Evolutionary conservation across 345 rosid species (phyloP).

Genomic region (Ailanthus altissimus): DNA sequence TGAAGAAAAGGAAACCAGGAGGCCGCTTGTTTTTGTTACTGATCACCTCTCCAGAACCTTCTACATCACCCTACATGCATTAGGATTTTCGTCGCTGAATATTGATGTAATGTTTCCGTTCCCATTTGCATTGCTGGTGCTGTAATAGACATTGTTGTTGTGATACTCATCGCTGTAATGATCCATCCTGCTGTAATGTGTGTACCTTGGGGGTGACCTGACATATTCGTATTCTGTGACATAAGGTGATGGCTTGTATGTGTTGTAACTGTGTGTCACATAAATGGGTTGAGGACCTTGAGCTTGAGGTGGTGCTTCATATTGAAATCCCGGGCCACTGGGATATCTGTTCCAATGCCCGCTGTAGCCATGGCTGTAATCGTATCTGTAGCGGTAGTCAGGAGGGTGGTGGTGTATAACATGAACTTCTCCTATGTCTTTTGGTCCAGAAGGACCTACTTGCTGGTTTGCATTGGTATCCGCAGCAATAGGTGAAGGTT

Average conservation of each 20-base stretch:
- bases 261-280: slow-evolving; percentile 62
- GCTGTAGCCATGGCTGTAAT: slow-evolving; percentile 26
- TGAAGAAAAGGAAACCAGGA: slow-evolving; percentile 23
- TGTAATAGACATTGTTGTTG: slow-evolving; percentile 24
- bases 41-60: background rate
- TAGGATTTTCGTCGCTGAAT: slow-evolving; percentile 76
- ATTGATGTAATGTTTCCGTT: slow-evolving; percentile 58
- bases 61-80: slow-evolving; percentile 58
- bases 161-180: slow-evolving; percentile 40
- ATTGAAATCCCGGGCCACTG: slow-evolving; percentile 25
- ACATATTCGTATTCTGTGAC: slow-evolving; percentile 50
- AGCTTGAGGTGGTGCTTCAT: slow-evolving; percentile 16
- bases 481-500: slow-evolving; percentile 28
- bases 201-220: slow-evolving; percentile 38
- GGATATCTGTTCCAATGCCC: slow-evolving; percentile 38
- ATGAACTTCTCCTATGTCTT: slow-evolving; percentile 56
- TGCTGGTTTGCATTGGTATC: slow-evolving; percentile 37
- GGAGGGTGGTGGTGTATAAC: slow-evolving; percentile 52
- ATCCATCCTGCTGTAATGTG: slow-evolving; percentile 41
- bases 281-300: slow-evolving; percentile 30
- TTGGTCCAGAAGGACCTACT: slow-evolving; percentile 32
- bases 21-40: slow-evolving; percentile 2
- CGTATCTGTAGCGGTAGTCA: slow-evolving; percentile 40
- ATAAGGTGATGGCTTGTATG: slow-evolving; percentile 55
- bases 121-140: slow-evolving; percentile 22